Evolutionary conservation across 768 basidiomycete species (phyloP), one percentile per base, ranked within the genome.

Genomic region (Dacryopinax primogenitus): DNA sequence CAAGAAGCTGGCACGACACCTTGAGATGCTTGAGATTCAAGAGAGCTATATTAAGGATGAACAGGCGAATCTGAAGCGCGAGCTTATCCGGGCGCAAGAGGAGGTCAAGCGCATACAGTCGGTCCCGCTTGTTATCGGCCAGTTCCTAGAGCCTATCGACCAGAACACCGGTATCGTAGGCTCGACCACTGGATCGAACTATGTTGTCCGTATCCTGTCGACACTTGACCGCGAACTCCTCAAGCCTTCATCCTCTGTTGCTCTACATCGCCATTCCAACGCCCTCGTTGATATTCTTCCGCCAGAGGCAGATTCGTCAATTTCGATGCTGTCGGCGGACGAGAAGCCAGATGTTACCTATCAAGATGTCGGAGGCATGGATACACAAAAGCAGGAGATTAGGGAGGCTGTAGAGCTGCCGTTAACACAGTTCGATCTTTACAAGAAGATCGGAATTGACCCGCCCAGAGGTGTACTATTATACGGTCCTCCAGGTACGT

Each of bases 41-140:
- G 90, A 97, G 77, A 89, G 88, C 77, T 99, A 98, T 74, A 96
- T 99, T 77, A 95, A 98, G 74, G 95, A 99, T 71, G 96, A 99
- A 75, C 94, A 96, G 72, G 90, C 90, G 16, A 97, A 97, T 72
- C 84, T 99, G 65, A 95, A 98, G 76, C 86, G 95, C 62, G 96
- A 99, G 77, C 87, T 99, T 67, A 89, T 98, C 69, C 91, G 96
- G 65, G 96, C 96, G 0, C 96, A 99, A 73, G 96, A 99, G 75
- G 96, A 99, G 78, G 96, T 99, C 73, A 96, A 97, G 77, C 90
- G 96, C 66, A 99, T 99, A 74, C 93, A 98, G 77, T 91, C 91
- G 63, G 96, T 99, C 4, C 96, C 96, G 0, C 86, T 99, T 16
- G 96, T 99, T 73, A 99, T 99, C 72, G 96, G 96, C 65, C 96